Conservation (phyloP, 139 green algal genomes). For the Volvox africanus region DNA sequence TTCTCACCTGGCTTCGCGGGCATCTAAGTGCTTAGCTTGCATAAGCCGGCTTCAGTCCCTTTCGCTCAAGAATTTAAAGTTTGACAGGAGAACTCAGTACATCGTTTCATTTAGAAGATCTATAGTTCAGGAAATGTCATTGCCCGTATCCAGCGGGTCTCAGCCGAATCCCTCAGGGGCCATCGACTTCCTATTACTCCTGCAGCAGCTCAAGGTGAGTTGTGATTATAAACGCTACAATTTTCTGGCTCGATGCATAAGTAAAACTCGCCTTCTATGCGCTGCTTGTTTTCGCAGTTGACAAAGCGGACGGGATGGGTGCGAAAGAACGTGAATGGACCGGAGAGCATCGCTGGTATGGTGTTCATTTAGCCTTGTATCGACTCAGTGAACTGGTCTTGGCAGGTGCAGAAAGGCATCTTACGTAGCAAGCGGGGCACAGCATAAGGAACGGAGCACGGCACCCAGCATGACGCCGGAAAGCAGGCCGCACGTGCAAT, state of each 20-base stretch:
- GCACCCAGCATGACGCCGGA: too few species aligned
- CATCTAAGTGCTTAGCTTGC: too few species aligned
- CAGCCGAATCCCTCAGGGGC: conserved; percentile 59
- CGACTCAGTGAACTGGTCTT: too few species aligned
- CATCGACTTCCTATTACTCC: conserved; percentile 81
- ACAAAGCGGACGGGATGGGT: conserved; percentile 94
- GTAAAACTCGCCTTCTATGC: neutral
- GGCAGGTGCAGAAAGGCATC: too few species aligned
- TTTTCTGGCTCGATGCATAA: neutral
- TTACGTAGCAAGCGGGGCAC: too few species aligned
- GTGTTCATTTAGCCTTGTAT: neutral
- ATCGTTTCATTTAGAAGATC: too few species aligned
- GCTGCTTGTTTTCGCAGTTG: conserved; percentile 59
- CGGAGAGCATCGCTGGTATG: conserved; percentile 89
- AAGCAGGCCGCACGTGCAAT: too few species aligned
- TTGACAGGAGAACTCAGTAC: too few species aligned
- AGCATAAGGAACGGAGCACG: too few species aligned
- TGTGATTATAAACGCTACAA: neutral
- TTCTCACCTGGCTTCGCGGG: neutral
- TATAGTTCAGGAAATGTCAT: neutral
- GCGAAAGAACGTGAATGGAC: conserved; percentile 71
- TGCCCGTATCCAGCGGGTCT: neutral
- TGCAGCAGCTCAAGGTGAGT: conserved; percentile 85
- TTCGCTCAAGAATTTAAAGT: too few species aligned
- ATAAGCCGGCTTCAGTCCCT: too few species aligned